Conservation (phyloP, 202 grass and related monocot genomes). For the Panicum virgatum region DNA sequence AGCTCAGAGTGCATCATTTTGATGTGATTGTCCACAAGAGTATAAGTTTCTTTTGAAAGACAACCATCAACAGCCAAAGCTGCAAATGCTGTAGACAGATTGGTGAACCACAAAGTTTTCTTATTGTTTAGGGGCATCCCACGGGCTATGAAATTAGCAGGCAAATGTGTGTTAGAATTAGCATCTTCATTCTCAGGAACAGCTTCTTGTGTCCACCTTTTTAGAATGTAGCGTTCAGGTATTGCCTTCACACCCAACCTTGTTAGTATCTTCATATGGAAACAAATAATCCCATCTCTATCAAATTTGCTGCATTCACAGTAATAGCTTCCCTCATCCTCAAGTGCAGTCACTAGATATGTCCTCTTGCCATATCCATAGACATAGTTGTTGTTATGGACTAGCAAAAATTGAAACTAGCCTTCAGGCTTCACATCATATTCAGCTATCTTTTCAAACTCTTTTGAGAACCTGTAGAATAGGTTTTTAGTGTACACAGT, state of each 20-base stretch:
- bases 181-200: not conserved
- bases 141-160: not conserved
- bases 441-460: not conserved
- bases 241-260: not conserved
- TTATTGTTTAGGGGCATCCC: not conserved
- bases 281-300: too few relatives aligned
- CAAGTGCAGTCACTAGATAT: not conserved
- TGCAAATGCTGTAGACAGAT: too few relatives aligned
- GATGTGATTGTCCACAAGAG: not conserved
- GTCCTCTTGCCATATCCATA: not conserved
- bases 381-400: not conserved
- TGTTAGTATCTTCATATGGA: not conserved
- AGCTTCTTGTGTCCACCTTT: not conserved
- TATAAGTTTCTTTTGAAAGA: not conserved
- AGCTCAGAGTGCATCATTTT: not conserved
- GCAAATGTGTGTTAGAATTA: too few relatives aligned
- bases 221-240: not conserved
- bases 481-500: not conserved
- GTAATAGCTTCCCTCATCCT: not conserved
- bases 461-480: not conserved
- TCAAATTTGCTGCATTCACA: not conserved
- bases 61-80: not conserved
- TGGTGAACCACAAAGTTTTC: not conserved
- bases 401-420: not conserved
- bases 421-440: not conserved